Percentiles rank a stretch among this genome's conserved stretches.
phyloP scores from a whole-genome alignment of 176 grass and related monocot species.

The Raddia distichophylla region DNA sequence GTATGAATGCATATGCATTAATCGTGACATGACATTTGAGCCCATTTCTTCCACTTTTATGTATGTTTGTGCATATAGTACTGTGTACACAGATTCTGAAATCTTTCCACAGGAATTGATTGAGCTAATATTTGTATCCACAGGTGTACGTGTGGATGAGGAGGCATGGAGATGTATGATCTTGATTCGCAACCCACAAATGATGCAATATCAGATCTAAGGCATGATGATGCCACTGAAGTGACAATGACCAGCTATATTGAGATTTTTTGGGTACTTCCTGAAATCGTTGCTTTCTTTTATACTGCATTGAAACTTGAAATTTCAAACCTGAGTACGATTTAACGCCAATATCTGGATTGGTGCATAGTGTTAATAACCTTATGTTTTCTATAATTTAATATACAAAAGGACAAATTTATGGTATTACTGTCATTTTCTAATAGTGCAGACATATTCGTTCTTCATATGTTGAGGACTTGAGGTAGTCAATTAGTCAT shows the following conservation, averaged over 20 bases:
- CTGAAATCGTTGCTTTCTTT: slow-evolving; percentile 10
- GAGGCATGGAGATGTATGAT: slow-evolving; percentile 25
- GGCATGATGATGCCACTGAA: slow-evolving; percentile 35
- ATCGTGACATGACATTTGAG: slow-evolving; percentile 19
- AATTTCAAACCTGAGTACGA: background rate
- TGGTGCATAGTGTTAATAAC: background rate
- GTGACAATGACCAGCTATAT: slow-evolving; percentile 23
- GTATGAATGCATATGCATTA: slow-evolving; percentile 27
- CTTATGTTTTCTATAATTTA: slow-evolving; percentile 28
- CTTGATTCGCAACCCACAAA: slow-evolving; percentile 1
- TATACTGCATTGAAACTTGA: background rate
- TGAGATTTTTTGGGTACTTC: slow-evolving; percentile 34
- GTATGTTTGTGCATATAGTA: slow-evolving; percentile 11
- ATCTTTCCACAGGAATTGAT: slow-evolving; percentile 41
- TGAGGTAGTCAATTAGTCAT: too few species aligned
- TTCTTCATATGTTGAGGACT: slow-evolving; percentile 14
- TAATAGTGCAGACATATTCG: slow-evolving; percentile 23
- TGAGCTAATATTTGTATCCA: slow-evolving; percentile 44
- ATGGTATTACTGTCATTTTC: slow-evolving; percentile 6
- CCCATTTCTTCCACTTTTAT: slow-evolving; percentile 10
- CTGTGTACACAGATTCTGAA: slow-evolving; percentile 15
- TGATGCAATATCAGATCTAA: slow-evolving; percentile 30
- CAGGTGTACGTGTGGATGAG: slow-evolving; percentile 36
- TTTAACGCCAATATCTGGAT: slow-evolving; percentile 11
- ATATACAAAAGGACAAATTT: slow-evolving; percentile 4